Evolutionary conservation across 352 stramenopile species (phyloP).

Genomic region (Discostella stelligera): DNA sequence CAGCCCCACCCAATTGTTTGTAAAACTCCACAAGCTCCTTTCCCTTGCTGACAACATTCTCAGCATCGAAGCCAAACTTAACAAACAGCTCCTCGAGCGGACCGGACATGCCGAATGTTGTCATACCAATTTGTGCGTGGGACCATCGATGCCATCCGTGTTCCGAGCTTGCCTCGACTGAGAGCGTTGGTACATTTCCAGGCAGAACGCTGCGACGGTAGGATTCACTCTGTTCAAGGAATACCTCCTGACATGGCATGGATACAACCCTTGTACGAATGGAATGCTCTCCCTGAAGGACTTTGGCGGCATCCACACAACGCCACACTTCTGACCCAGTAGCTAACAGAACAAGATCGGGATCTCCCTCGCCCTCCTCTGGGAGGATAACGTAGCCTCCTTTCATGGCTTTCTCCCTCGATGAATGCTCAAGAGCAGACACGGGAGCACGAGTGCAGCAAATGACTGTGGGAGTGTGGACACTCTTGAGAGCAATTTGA

Average conservation of each 20-base stretch:
- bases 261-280: slow-evolving; percentile 93
- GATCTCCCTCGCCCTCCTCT: slow-evolving; percentile 78
- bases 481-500: slow-evolving; percentile 86
- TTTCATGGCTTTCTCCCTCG: slow-evolving; percentile 88
- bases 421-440: slow-evolving; percentile 88
- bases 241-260: slow-evolving; percentile 96
- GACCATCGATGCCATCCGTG: slow-evolving; percentile 95
- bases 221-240: slow-evolving; percentile 91
- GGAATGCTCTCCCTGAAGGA: slow-evolving; percentile 63
- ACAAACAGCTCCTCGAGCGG: slow-evolving; percentile 63
- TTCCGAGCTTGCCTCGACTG: slow-evolving; percentile 91
- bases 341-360: slow-evolving; percentile 90
- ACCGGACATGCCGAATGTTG: slow-evolving; percentile 76
- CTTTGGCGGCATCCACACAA: slow-evolving; percentile 92
- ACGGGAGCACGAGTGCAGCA: slow-evolving; percentile 90
- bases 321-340: slow-evolving; percentile 95
- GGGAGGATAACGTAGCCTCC: slow-evolving; percentile 85
- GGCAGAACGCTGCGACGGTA: slow-evolving; percentile 96
- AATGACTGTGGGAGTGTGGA: slow-evolving; percentile 91
- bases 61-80: slow-evolving; percentile 93
- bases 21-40: slow-evolving; percentile 93
- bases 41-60: slow-evolving; percentile 90
- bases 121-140: slow-evolving; percentile 89
- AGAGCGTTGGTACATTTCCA: slow-evolving; percentile 91
- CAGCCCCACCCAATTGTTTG: slow-evolving; percentile 56